A percentile compares a stretch with the other conserved stretches of the same genome.
phyloP scores from a whole-genome alignment of 1,284 basidiomycete species.

The Exobasidium cylindrosporum region DNA sequence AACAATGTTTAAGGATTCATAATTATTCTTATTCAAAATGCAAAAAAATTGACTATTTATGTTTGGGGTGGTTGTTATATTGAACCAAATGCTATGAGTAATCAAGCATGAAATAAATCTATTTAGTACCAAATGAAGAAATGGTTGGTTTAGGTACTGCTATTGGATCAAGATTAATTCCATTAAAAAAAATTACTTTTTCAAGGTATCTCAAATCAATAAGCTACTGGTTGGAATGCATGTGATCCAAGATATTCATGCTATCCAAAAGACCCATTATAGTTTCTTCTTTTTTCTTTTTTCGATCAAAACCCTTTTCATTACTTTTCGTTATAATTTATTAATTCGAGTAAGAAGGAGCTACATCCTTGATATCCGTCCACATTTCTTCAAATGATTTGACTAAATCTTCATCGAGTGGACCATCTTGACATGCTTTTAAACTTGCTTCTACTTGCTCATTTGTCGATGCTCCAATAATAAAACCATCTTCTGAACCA shows the following conservation, averaged over 20 bases:
- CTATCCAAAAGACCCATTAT: not conserved
- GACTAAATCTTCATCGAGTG: not conserved
- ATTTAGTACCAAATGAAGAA: conserved; percentile 4
- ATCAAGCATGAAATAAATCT: not conserved
- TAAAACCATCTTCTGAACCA: conserved; percentile 10
- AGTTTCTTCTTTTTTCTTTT: too few species aligned
- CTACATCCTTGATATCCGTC: conserved; percentile 3
- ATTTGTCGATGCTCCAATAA: conserved; percentile 12
- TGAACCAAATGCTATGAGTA: conserved; percentile 5
- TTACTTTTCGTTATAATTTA: too few species aligned
- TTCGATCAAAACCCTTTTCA: too few species aligned
- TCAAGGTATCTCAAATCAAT: not conserved
- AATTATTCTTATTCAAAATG: not conserved
- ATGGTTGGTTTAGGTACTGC: conserved; percentile 1
- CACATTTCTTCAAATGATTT: conserved; percentile 2
- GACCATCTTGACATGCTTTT: not conserved
- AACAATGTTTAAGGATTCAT: not conserved
- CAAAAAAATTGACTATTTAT: not conserved
- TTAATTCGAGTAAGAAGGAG: not conserved
- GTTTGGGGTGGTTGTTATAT: conserved; percentile 5
- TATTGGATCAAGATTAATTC: conserved; percentile 4
- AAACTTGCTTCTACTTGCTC: conserved; percentile 6
- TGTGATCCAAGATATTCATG: conserved; percentile 3
- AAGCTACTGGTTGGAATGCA: not conserved
- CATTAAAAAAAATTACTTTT: not conserved